phyloP scores from a whole-genome alignment of 2,329 filamentous ascomycete species.

The Phialophora verrucosa region DNA sequence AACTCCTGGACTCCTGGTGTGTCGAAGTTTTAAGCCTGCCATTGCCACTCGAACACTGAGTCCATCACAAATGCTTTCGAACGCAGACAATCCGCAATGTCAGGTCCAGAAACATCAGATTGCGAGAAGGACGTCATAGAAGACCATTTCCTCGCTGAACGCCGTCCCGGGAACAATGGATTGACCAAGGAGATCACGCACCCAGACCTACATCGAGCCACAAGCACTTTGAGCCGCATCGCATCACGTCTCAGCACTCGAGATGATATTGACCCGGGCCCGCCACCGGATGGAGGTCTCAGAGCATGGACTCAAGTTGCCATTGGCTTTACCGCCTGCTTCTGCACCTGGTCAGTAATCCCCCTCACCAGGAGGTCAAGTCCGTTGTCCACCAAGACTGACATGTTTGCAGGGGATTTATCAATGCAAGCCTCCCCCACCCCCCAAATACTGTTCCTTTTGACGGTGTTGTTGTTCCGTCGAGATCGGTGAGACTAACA shows the following conservation, averaged over 20 bases:
- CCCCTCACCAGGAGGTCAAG: not conserved
- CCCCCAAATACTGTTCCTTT: not conserved
- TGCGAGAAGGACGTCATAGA: conserved; percentile 30
- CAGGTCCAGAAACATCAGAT: conserved; percentile 26
- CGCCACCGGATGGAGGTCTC: conserved; percentile 46
- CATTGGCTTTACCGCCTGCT: conserved; percentile 59
- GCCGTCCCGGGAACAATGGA: not conserved
- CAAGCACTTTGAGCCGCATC: conserved; percentile 31
- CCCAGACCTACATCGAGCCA: conserved; percentile 22
- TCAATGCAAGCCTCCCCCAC: conserved; percentile 43
- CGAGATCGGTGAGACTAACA: not conserved
- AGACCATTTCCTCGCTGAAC: conserved; percentile 3
- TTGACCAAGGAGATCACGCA: conserved; percentile 24
- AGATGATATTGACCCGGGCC: conserved; percentile 33
- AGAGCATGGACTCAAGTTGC: conserved; percentile 63
- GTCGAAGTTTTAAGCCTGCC: not conserved
- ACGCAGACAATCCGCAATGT: conserved; percentile 21
- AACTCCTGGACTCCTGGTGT: not conserved
- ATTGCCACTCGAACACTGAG: not conserved
- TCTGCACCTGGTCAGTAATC: conserved; percentile 58
- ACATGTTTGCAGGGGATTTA: conserved; percentile 45
- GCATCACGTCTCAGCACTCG: conserved; percentile 32
- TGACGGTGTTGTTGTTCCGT: not conserved
- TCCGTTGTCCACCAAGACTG: not conserved
- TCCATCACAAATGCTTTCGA: conserved; percentile 4